phyloP scores from a whole-genome alignment of 805 yeast species.

The Candida germanica region DNA sequence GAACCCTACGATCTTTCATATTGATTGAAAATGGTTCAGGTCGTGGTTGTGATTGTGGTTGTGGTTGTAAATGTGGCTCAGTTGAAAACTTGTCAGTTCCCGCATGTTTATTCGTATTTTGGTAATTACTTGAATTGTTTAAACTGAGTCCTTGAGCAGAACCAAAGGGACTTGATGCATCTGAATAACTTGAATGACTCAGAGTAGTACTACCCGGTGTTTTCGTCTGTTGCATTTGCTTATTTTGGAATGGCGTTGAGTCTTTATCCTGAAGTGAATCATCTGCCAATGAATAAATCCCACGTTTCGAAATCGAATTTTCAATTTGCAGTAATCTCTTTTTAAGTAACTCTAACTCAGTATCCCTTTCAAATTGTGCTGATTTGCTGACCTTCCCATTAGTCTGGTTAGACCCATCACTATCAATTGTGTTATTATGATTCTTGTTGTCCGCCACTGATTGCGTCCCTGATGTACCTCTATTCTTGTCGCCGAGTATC shows the following conservation, averaged over 20 bases:
- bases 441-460: too few relatives aligned
- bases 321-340: slow-evolving; percentile 6
- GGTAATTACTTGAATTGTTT: neutral
- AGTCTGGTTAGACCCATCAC: too few relatives aligned
- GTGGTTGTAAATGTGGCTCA: neutral
- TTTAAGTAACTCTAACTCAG: slow-evolving; percentile 4
- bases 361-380: neutral
- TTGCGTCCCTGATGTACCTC: too few relatives aligned
- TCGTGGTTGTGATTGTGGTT: neutral
- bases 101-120: too few relatives aligned
- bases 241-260: neutral
- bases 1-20: too few relatives aligned
- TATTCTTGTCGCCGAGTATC: too few relatives aligned
- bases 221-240: neutral
- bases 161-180: neutral
- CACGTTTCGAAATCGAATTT: neutral
- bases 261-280: neutral
- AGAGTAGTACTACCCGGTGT: neutral
- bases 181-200: neutral
- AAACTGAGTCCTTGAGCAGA: neutral
- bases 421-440: too few relatives aligned
- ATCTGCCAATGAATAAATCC: too few relatives aligned
- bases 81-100: neutral
- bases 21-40: neutral
- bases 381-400: too few relatives aligned